Percentiles rank a stretch among this genome's conserved stretches.
These are phyloP conservation scores for Auxenochlorella protothecoides DNA, from an alignment of 139 green algal genomes.

Conservation along the genomic window DNA sequence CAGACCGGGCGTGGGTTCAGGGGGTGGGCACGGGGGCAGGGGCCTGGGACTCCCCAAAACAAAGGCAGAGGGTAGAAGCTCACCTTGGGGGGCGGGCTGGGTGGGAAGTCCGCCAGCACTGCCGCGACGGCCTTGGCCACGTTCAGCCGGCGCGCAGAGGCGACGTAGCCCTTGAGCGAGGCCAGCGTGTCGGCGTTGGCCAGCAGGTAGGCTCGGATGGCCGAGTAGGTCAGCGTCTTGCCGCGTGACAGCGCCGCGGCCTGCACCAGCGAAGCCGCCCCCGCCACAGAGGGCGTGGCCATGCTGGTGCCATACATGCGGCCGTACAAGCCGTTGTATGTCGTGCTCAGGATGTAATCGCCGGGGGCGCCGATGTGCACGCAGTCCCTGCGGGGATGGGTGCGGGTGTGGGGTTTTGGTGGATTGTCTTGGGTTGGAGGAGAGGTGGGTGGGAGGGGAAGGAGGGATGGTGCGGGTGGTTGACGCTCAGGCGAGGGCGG, in stretches of 20 bases:
- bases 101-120: not conserved
- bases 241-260: constrained; percentile 19
- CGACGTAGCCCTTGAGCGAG: not conserved
- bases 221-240: not conserved
- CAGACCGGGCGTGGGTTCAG: not conserved
- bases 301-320: constrained; percentile 78
- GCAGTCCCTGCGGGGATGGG: not conserved
- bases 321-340: constrained; percentile 10
- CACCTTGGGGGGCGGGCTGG: not conserved
- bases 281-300: constrained; percentile 62
- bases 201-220: not conserved
- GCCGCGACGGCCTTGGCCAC: not conserved
- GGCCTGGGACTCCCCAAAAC: not conserved
- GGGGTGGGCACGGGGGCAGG: not conserved
- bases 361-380: constrained; percentile 27
- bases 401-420: not conserved
- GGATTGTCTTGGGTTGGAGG: not conserved
- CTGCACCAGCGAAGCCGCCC: constrained; percentile 43
- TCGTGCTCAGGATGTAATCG: constrained; percentile 19
- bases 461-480: not conserved
- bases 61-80: not conserved
- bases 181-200: not conserved
- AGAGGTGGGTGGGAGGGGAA: not conserved
- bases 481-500: not conserved
- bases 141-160: constrained; percentile 8